Evolutionary conservation across 768 basidiomycete genomes (phyloP).

Genomic region (Mycena pura): DNA sequence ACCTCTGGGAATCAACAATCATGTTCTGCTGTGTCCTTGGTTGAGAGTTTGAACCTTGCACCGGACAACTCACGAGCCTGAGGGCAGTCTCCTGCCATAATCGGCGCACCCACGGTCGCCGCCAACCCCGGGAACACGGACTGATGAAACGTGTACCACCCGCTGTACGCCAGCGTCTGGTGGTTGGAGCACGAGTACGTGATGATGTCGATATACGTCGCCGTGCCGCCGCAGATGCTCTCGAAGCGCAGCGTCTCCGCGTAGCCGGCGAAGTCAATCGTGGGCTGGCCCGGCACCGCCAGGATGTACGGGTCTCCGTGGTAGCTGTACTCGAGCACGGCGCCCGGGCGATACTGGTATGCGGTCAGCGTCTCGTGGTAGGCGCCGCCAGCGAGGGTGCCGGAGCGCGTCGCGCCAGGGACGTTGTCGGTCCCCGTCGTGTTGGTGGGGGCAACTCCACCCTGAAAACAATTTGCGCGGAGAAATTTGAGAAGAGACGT

Average conservation of each 20-base stretch:
- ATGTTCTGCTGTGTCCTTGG: too few relatives aligned
- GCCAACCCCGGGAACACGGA: not conserved
- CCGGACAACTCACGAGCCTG: too few relatives aligned
- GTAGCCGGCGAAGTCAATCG: conserved; percentile 3
- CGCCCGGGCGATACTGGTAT: not conserved
- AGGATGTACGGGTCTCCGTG: not conserved
- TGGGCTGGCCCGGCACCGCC: not conserved
- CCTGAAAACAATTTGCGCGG: not conserved
- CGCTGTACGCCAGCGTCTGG: not conserved
- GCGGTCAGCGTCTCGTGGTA: conserved; percentile 16
- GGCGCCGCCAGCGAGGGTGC: not conserved
- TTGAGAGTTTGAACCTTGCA: too few relatives aligned
- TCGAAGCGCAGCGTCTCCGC: conserved; percentile 13
- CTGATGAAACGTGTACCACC: not conserved
- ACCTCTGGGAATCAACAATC: too few relatives aligned
- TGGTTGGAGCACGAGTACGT: conserved; percentile 1
- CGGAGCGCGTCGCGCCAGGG: conserved; percentile 22
- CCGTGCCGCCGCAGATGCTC: conserved; percentile 20
- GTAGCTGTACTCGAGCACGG: not conserved
- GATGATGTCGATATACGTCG: conserved; percentile 23
- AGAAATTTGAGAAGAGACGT: not conserved
- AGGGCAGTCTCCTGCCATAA: conserved; percentile 17
- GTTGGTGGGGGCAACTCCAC: not conserved
- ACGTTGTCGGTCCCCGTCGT: conserved; percentile 21
- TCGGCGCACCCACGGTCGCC: not conserved